Evolutionary conservation across 202 grass and related monocot genomes (phyloP).

Genomic region (Musa balbisiana): DNA sequence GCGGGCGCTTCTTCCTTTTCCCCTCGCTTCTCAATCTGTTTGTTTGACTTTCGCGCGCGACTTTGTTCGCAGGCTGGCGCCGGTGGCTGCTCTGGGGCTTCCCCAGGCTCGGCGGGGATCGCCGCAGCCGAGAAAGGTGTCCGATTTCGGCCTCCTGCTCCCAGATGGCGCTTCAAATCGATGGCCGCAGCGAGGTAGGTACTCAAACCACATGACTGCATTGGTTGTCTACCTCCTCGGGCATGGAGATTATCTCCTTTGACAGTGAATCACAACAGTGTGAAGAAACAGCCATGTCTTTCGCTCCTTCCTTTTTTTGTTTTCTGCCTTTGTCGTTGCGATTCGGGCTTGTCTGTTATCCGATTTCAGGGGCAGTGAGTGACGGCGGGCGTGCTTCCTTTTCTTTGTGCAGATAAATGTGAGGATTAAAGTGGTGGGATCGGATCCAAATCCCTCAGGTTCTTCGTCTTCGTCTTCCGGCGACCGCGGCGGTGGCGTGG

Average conservation of each 20-base stretch:
- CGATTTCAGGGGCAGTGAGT: background rate
- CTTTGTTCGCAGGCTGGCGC: background rate
- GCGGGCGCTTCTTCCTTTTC: background rate
- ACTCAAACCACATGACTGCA: background rate
- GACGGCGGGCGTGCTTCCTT: background rate
- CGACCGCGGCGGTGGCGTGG: background rate
- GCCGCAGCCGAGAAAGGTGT: background rate
- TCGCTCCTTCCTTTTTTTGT: background rate
- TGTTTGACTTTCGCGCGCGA: background rate
- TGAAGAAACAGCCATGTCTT: background rate
- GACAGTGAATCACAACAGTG: background rate
- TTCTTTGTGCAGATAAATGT: slow-evolving; percentile 14
- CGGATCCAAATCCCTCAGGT: background rate
- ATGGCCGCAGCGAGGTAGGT: slow-evolving; percentile 13
- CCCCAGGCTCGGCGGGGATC: slow-evolving; percentile 16
- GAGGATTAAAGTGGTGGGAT: slow-evolving; percentile 28
- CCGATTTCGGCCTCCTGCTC: slow-evolving; percentile 24
- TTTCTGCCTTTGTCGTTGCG: background rate
- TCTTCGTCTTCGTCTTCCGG: background rate
- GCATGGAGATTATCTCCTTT: no score
- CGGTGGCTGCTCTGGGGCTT: slow-evolving; percentile 17
- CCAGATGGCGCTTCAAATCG: slow-evolving; percentile 27
- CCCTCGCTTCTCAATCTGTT: no score
- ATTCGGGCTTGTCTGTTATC: background rate
- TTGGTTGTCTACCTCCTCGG: background rate